These are phyloP conservation scores for Prunella vulgaris DNA, from an alignment of 257 asterid genomes.

Conservation along the genomic window DNA sequence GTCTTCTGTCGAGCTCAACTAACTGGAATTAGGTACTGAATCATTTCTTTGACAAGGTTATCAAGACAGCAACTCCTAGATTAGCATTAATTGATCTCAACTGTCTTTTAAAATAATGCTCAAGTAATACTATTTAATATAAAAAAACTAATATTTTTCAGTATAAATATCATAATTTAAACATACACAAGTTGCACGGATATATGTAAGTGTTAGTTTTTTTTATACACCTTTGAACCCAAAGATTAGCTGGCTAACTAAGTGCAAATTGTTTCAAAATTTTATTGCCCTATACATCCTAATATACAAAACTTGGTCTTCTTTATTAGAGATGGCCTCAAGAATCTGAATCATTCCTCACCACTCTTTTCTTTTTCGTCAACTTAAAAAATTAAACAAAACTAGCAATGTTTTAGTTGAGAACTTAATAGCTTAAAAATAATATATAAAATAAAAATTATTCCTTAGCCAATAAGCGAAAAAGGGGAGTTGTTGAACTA, in stretches of 20 bases:
- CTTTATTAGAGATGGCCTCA: neutral
- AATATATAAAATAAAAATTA: neutral
- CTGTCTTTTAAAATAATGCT: too few relatives aligned
- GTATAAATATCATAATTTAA: too few relatives aligned
- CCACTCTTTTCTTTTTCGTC: neutral
- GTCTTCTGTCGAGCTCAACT: constrained; percentile 25
- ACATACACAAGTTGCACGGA: too few relatives aligned
- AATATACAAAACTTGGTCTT: neutral
- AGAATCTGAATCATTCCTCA: neutral
- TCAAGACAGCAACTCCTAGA: constrained; percentile 15
- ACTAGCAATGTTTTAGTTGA: neutral
- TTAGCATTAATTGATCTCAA: neutral
- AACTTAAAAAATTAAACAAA: neutral
- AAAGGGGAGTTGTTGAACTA: constrained; percentile 21
- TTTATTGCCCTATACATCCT: neutral
- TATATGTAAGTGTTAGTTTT: too few relatives aligned
- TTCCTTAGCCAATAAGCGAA: constrained; percentile 3
- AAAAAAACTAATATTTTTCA: too few relatives aligned
- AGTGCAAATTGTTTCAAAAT: neutral
- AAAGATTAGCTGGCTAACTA: neutral
- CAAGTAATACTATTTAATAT: too few relatives aligned
- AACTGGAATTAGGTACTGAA: constrained; percentile 27
- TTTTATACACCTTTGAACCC: neutral
- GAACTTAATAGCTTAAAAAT: neutral
- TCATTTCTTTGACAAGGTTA: constrained; percentile 6